These are phyloP conservation scores for Amanita phalloides DNA, from an alignment of 768 basidiomycete species.

Conservation along the genomic window DNA sequence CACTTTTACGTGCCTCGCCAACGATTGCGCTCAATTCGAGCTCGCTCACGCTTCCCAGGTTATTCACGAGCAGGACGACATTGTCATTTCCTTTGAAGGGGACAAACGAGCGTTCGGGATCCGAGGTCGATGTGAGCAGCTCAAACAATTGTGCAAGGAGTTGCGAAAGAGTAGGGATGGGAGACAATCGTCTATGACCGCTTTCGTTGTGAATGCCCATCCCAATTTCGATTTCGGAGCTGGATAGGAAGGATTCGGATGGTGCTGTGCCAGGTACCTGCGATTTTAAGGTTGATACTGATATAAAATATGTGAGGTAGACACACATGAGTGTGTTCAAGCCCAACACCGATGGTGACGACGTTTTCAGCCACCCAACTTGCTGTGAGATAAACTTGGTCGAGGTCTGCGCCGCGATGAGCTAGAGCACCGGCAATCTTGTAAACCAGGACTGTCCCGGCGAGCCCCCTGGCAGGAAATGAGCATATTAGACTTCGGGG, in stretches of 20 bases:
- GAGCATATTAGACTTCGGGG: neutral
- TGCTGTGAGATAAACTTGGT: conserved; percentile 58
- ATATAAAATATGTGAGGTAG: neutral
- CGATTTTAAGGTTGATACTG: neutral
- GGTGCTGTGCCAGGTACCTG: conserved; percentile 74
- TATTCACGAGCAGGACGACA: conserved; percentile 78
- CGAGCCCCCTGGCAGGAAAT: conserved; percentile 48
- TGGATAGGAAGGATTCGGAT: conserved; percentile 40
- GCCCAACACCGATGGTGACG: conserved; percentile 76
- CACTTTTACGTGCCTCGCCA: conserved; percentile 42
- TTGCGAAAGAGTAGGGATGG: conserved; percentile 58
- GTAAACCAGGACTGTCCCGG: conserved; percentile 77
- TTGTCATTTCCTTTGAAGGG: conserved; percentile 60
- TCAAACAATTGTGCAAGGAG: conserved; percentile 64
- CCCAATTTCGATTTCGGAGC: conserved; percentile 75
- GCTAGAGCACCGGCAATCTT: conserved; percentile 86
- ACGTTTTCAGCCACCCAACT: conserved; percentile 56
- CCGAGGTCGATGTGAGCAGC: conserved; percentile 58
- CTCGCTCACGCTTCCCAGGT: conserved; percentile 77
- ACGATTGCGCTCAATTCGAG: conserved; percentile 69
- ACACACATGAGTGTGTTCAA: conserved; percentile 81
- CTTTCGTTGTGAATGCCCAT: conserved; percentile 91
- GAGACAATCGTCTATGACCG: conserved; percentile 57
- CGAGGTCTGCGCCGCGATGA: conserved; percentile 49
- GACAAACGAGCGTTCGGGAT: conserved; percentile 70